Evolutionary conservation across 169 alveolate species (phyloP).

Genomic region (Cyclospora cayetanensis): DNA sequence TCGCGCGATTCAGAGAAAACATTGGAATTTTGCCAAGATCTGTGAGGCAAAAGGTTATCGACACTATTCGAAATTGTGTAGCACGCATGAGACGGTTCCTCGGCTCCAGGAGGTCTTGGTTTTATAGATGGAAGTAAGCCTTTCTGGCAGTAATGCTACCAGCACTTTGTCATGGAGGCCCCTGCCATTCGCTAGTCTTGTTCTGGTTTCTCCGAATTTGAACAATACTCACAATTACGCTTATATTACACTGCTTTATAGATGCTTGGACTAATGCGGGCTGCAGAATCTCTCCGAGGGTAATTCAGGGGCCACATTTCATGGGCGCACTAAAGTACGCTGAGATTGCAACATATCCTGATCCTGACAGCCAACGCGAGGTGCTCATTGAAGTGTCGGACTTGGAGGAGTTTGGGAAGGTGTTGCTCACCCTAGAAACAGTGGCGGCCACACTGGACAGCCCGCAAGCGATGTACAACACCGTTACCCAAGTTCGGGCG

Average conservation of each 20-base stretch:
- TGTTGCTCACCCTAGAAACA: slow-evolving; percentile 27
- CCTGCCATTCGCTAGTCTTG: not conserved
- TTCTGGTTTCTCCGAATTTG: not conserved
- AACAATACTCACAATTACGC: not conserved
- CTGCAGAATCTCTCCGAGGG: slow-evolving; percentile 25
- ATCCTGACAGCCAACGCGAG: not conserved
- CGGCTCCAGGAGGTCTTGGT: not conserved
- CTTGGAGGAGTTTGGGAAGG: slow-evolving; percentile 40
- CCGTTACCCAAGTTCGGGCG: slow-evolving; percentile 32
- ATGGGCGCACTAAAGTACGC: slow-evolving; percentile 58
- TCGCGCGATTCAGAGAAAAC: not conserved
- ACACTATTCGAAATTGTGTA: not conserved
- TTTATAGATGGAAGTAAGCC: slow-evolving; percentile 1
- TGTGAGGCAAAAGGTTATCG: not conserved
- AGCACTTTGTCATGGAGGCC: not conserved
- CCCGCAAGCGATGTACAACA: slow-evolving; percentile 47
- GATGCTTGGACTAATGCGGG: not conserved
- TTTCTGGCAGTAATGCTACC: not conserved
- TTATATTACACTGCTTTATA: not conserved
- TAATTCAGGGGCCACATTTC: slow-evolving; percentile 53
- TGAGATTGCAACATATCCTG: slow-evolving; percentile 51
- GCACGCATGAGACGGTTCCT: slow-evolving; percentile 36
- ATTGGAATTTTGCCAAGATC: not conserved
- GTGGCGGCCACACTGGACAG: not conserved
- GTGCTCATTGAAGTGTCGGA: not conserved